Evolutionary conservation across 257 asterid species (phyloP).

Genomic region (Osmanthus fragrans): DNA sequence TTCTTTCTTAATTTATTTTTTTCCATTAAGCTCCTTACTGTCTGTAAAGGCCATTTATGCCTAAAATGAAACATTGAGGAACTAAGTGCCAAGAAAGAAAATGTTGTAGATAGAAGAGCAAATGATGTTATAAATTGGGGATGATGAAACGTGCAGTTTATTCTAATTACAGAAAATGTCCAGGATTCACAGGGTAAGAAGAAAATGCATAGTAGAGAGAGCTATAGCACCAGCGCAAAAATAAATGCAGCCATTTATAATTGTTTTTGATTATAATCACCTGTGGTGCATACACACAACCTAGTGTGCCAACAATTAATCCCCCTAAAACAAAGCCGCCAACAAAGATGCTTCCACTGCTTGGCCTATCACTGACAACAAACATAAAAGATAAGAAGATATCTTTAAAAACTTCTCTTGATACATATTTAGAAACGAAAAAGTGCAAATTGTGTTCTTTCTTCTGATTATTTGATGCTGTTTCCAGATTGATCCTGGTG

Average conservation of each 20-base stretch:
- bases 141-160: background rate
- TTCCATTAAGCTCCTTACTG: background rate
- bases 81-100: background rate
- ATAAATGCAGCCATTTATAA: constrained; percentile 12
- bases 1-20: too few relatives aligned
- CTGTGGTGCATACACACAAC: constrained; percentile 94
- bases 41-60: background rate
- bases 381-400: constrained; percentile 8
- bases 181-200: constrained; percentile 10
- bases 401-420: constrained; percentile 11
- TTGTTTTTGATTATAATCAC: constrained; percentile 34
- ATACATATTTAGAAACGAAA: background rate
- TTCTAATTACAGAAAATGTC: background rate
- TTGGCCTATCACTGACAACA: constrained; percentile 63
- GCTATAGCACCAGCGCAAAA: constrained; percentile 1
- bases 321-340: constrained; percentile 98
- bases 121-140: background rate
- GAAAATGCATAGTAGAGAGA: background rate
- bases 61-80: background rate
- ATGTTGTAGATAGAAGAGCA: background rate
- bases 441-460: background rate
- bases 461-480: background rate
- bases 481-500: background rate
- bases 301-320: constrained; percentile 81
- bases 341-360: constrained; percentile 56